Base-by-base conservation (phyloP, 495 filamentous ascomycete genomes). In the Xeromyces bisporus region DNA sequence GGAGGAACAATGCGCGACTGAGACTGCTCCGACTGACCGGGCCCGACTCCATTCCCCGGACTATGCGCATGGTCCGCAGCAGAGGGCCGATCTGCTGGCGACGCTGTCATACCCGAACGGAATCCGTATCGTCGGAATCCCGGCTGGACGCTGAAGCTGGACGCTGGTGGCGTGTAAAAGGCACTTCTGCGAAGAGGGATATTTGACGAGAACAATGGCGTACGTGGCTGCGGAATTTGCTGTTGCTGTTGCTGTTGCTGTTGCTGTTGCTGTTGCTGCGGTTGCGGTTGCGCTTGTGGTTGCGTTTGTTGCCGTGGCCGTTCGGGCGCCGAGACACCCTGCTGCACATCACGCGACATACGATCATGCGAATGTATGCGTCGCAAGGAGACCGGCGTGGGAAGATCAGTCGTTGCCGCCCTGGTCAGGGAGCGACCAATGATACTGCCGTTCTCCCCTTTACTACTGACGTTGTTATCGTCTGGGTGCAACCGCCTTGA, bases 51-150 rank as follows among this genome's bases (percentile, higher is more conserved):
- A 15, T 50, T 10, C 13, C 18, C 18, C 35, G 26, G 20, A 15
- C 23, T 3, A 29, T 29, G 23, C 29, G 46, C 11, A 60, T 55
- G 9, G 31, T 30, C 16, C 36, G 27, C 26, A 38, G 31, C 10
- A 35, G n/a, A n/a, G n/a, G n/a, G n/a, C n/a, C n/a, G 28, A 17
- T 43, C 37, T 5, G 29, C 32, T 6, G 42, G 31, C 27, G 48
- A 34, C 20, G 47, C 36, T 29, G 50, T 31, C 34, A 46, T 32
- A 24, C 36, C 41, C n/a, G 56, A 30, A 12, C 51, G 40, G 10
- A 55, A 28, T 2, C 55, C 58, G 30, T 65, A 67, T n/a, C 61
- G 51, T 14, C 61, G 55, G n/a, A 50, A 59, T 15, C 60, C 62
- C 10, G 53, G 57, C 34, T 63, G 60, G 33, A 62, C 55, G 29